These are phyloP conservation scores for Agaricus blazei DNA, from an alignment of 768 basidiomycete species.

Conservation along the genomic window DNA sequence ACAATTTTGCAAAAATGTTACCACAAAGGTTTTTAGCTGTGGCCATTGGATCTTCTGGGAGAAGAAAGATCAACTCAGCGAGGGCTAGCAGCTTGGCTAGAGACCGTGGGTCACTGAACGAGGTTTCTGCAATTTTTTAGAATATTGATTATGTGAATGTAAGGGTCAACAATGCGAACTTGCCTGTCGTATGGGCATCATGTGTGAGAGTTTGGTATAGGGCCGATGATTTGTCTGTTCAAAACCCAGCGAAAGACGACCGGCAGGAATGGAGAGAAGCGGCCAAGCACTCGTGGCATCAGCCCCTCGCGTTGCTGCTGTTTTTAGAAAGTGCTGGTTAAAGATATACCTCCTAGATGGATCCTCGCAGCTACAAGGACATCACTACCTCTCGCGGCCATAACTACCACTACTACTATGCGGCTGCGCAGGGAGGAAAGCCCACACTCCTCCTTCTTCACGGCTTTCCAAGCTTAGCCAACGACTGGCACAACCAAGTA, in stretches of 20 bases:
- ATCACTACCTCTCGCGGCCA: conserved; percentile 25
- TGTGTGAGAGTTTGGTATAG: too few relatives aligned
- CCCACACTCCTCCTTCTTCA: conserved; percentile 38
- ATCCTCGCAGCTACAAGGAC: conserved; percentile 21
- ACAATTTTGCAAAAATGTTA: conserved; percentile 21
- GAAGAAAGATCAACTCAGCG: conserved; percentile 26
- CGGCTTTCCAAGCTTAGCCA: conserved; percentile 38
- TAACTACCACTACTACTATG: conserved; percentile 31
- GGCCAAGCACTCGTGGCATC: too few relatives aligned
- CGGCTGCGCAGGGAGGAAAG: conserved; percentile 19
- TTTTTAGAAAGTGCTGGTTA: too few relatives aligned
- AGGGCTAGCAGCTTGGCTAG: conserved; percentile 16
- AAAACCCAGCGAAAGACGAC: too few relatives aligned
- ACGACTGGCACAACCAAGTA: conserved; percentile 37
- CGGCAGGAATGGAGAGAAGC: too few relatives aligned
- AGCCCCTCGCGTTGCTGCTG: too few relatives aligned
- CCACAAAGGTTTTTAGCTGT: conserved; percentile 25
- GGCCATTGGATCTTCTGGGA: conserved; percentile 31
- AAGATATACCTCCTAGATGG: conserved; percentile 1
- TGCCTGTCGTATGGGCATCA: too few relatives aligned
- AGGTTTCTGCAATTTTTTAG: too few relatives aligned
- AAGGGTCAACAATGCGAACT: too few relatives aligned
- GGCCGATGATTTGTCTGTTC: too few relatives aligned
- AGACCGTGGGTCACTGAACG: not conserved
- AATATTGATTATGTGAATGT: too few relatives aligned